Base-by-base conservation (phyloP, 495 filamentous ascomycete species). In the Lepraria neglecta region DNA sequence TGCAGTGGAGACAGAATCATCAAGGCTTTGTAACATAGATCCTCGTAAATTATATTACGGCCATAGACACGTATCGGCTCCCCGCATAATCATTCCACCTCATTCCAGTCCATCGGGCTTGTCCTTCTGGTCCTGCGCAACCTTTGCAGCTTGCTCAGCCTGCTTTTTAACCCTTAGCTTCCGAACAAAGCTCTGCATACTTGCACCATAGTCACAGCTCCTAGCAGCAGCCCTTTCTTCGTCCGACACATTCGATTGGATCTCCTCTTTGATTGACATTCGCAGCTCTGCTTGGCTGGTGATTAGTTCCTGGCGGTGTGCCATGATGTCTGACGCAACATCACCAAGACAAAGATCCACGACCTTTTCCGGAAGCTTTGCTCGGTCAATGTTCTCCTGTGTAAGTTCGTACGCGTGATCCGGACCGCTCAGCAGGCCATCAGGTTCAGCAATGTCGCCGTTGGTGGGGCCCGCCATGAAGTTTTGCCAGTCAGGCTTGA, bases 201-300 rank as follows among this genome's bases (percentile, higher is more conserved):
- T 75, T 6, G 77, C 73, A 10, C 74, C 75, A 61, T 80, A 79
- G 62, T 82, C 78, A 68, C 74, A 76, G 40, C 76, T 67, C 50
- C 76, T 72, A 43, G 75, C 71, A 21, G 73, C 73, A 15, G 76
- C 78, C 68, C 76, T 72, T 44, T 76, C 74, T 4, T 79, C 74
- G 63, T 82, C 79, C 5, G 68, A 67, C 24, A 69, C 67, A 38
- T 72, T 69, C 4, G 71, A 67, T 50, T 78, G 73, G 35, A 73
- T 69, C 58, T 80, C 76, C 38, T 79, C 77, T 33, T 67, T 71
- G 21, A 81, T 74, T 0, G 72, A 72, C n/a, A 35, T 58, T 52
- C 73, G 73, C 2, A 80, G 65, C 33, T 65, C 64, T 6, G 56
- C 58, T 66, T 82, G 79, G 5, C 31, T 65, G 6, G 62, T 55